phyloP scores from a whole-genome alignment of 352 stramenopile genomes.

The Phytophthora pseudosyringae region DNA sequence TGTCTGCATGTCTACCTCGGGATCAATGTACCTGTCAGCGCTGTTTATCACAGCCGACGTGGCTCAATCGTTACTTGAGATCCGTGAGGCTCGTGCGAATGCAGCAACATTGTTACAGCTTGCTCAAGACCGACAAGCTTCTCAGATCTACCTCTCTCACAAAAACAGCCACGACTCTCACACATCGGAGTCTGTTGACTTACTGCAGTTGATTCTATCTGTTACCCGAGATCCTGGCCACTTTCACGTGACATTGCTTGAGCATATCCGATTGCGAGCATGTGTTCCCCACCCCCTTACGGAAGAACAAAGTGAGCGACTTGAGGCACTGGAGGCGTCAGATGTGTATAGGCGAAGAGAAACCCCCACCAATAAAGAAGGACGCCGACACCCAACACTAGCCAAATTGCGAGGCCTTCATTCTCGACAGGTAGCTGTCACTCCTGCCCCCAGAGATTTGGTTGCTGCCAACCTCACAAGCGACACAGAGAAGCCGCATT shows the following conservation, averaged over 20 bases:
- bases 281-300: slow-evolving; percentile 14
- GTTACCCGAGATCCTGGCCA: slow-evolving; percentile 6
- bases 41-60: slow-evolving; percentile 5
- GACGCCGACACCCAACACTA: no score
- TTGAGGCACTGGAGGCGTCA: neutral
- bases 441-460: no score
- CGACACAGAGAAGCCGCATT: no score
- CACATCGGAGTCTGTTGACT: no score
- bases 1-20: slow-evolving; percentile 22
- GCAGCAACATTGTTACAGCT: neutral
- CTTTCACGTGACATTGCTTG: slow-evolving; percentile 2
- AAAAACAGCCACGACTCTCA: no score
- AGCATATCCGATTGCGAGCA: slow-evolving; percentile 1
- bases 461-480: no score
- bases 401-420: no score
- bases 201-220: neutral
- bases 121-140: slow-evolving; percentile 2
- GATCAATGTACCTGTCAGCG: slow-evolving; percentile 3
- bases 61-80: neutral
- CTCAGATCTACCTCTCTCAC: neutral
- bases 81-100: neutral
- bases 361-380: no score
- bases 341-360: neutral
- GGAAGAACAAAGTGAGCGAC: neutral
- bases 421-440: neutral